Base-by-base conservation (phyloP, 805 yeast species). In the Yarrowia sp. region DNA sequence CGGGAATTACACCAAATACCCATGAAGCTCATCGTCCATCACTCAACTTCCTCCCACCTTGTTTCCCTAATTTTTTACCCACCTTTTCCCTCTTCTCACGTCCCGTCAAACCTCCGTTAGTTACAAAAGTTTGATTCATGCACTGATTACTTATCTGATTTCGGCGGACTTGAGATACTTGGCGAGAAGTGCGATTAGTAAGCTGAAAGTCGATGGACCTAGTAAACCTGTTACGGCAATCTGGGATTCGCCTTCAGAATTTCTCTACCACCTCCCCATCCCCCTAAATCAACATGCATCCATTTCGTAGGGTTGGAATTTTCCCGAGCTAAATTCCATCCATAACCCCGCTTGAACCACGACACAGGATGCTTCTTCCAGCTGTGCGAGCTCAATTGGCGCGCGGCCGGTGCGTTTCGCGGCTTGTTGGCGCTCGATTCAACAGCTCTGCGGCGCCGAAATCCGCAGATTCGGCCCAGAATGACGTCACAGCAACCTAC, bases 401-500 rank as follows among this genome's bases (percentile, higher is more conserved):
- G 10, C 26, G 10, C 16, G n/a, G 35, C 15, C 5, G 26, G 8
- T 3, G 8, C 12, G 11, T n/a, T n/a, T 8, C 19, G 19, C 36
- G 56, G 10, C 9, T n/a, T 5, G 3, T 5, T 8, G 41, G 41
- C 58, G 38, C n/a, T 8, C 55, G 55, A 9, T n/a, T 49, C 15
- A 32, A 35, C 55, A 35, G 19, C 22, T 8, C 12, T 19, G 43
- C 58, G 35, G 32, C 43, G 4, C 16, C 42, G 15, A 26, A 26
- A 26, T 12, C 32, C 2, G 14, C 15, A 4, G 7, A 16, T 2
- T 5, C n/a, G 15, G 22, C 32, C 42, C 7, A 38, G 12, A 48
- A 38, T 5, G 40, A 63, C 19, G 56, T 63, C 15, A 38, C 55
- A 14, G 48, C 68, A 14, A 53, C 72, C 40, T 80, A 77, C 72